These are phyloP conservation scores for Aureobasidium sp. DNA, from an alignment of 2,329 filamentous ascomycete genomes.

Conservation along the genomic window DNA sequence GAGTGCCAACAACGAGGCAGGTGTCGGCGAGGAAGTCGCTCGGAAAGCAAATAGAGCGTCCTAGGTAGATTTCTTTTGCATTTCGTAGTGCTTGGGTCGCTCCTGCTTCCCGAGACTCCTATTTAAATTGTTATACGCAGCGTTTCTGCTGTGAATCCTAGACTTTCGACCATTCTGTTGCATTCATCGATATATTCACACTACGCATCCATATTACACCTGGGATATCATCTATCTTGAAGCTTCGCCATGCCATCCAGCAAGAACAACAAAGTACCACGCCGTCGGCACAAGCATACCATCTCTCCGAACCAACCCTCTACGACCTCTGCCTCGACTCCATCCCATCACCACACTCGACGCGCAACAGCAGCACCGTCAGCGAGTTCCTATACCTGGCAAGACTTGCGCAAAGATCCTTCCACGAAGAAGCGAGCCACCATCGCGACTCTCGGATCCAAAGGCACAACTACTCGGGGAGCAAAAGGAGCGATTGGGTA, in stretches of 20 bases:
- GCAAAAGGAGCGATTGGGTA: background rate
- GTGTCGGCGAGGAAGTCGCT: constrained; percentile 1
- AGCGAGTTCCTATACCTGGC: background rate
- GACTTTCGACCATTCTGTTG: too few relatives aligned
- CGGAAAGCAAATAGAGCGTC: background rate
- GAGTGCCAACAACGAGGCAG: background rate
- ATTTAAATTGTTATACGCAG: background rate
- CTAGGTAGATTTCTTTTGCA: background rate
- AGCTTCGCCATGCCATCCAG: background rate
- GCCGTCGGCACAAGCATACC: background rate
- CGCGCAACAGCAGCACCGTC: background rate
- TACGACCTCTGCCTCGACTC: background rate
- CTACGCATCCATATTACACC: background rate
- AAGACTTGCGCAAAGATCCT: background rate
- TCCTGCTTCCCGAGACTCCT: background rate
- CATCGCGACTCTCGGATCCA: background rate
- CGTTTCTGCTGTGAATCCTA: background rate
- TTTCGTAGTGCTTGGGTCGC: background rate
- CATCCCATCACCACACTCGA: background rate
- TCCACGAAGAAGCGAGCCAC: background rate
- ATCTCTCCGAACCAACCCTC: background rate
- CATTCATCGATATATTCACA: background rate
- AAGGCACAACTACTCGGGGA: background rate
- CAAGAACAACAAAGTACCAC: background rate
- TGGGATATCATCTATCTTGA: background rate